phyloP scores from a whole-genome alignment of 163 green algal genomes.

The Scenedesmus sp. region DNA sequence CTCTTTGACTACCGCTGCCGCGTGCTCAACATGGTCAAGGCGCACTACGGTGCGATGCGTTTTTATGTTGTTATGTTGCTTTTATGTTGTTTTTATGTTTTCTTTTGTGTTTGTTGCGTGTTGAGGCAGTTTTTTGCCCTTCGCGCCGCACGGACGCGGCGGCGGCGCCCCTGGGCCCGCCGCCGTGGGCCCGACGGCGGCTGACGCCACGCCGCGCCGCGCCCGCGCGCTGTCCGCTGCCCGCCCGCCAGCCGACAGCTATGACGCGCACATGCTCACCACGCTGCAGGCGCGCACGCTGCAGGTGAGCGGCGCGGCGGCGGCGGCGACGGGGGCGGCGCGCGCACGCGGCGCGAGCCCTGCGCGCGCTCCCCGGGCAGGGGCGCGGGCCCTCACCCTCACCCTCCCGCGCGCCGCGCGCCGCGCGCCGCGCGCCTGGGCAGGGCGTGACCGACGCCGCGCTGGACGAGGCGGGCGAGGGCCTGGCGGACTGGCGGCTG shows the following conservation, averaged over 20 bases:
- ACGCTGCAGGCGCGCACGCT: constrained; percentile 37
- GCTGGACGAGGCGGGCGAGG: constrained; percentile 22
- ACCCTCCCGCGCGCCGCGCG: too few species aligned
- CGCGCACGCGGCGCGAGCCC: too few species aligned
- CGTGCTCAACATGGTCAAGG: constrained; percentile 41
- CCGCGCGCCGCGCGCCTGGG: too few species aligned
- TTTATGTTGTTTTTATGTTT: background rate
- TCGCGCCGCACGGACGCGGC: background rate
- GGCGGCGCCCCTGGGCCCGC: background rate
- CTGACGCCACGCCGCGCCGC: too few species aligned
- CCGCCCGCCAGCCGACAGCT: constrained; percentile 3
- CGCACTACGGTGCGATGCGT: constrained; percentile 23
- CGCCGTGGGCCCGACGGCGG: too few species aligned
- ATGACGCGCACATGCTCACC: constrained; percentile 17
- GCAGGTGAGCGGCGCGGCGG: too few species aligned
- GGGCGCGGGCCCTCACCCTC: too few species aligned
- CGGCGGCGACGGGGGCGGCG: too few species aligned
- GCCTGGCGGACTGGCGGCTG: constrained; percentile 24
- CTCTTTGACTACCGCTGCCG: constrained; percentile 38
- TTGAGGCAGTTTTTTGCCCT: background rate
- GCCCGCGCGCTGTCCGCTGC: too few species aligned
- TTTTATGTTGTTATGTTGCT: background rate
- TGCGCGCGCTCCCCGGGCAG: too few species aligned
- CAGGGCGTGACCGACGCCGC: constrained; percentile 30
- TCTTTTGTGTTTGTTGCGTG: background rate